A percentile compares a stretch with the other conserved stretches of the same genome.
These are phyloP conservation scores for Danielia oregonensis DNA, from an alignment of 805 yeast genomes.

Conservation along the genomic window DNA sequence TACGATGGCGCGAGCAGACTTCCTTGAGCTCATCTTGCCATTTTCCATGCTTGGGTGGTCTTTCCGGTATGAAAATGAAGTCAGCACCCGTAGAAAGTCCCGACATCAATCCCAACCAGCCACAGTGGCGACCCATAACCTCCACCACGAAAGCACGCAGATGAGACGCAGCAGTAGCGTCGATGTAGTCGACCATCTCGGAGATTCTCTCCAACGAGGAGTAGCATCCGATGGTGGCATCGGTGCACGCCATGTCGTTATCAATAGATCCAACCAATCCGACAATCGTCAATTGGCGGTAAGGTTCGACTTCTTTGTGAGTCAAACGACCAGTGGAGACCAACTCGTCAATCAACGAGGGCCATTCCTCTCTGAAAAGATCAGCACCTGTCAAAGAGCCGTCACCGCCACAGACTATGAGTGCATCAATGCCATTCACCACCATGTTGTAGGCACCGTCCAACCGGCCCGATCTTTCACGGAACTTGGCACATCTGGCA, in stretches of 20 bases:
- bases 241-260: constrained; percentile 97
- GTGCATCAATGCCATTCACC: constrained; percentile 84
- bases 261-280: constrained; percentile 97
- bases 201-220: constrained; percentile 91
- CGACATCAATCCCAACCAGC: constrained; percentile 97
- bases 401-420: constrained; percentile 97
- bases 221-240: constrained; percentile 94
- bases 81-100: constrained; percentile 97
- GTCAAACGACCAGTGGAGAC: constrained; percentile 54
- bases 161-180: constrained; percentile 96
- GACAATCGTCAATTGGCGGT: constrained; percentile 75
- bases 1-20: constrained; percentile 75
- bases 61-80: constrained; percentile 89
- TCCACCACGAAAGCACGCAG: constrained; percentile 97
- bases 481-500: constrained; percentile 85
- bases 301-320: constrained; percentile 52
- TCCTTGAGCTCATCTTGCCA: constrained; percentile 82
- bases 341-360: constrained; percentile 74
- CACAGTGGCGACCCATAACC: constrained; percentile 99
- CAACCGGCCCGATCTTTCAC: constrained; percentile 81
- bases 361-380: constrained; percentile 92
- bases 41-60: constrained; percentile 67
- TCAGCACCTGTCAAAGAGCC: constrained; percentile 99
- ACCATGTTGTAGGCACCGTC: constrained; percentile 82
- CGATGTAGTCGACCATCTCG: constrained; percentile 92